phyloP scores from a whole-genome alignment of 352 stramenopile species.

The Discostella stelligera region DNA sequence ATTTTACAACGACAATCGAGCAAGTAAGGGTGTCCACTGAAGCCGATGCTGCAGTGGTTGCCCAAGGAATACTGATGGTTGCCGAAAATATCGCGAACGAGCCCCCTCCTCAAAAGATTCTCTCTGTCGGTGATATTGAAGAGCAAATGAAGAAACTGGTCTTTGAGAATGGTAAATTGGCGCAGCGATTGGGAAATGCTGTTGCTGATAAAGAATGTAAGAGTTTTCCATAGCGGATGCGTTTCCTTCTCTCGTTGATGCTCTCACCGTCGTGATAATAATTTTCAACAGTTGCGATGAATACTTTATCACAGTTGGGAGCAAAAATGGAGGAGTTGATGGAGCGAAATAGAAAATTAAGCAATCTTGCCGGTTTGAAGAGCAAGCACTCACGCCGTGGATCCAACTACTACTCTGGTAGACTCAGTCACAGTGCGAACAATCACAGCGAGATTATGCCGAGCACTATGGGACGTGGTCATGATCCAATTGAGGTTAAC shows the following conservation, averaged over 20 bases:
- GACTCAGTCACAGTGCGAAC: neutral
- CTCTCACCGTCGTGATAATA: neutral
- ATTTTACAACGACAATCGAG: neutral
- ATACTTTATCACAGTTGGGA: slow-evolving; percentile 28
- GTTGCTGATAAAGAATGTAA: slow-evolving; percentile 46
- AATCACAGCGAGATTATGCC: neutral
- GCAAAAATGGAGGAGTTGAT: slow-evolving; percentile 44
- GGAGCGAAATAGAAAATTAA: slow-evolving; percentile 36
- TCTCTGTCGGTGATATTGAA: slow-evolving; percentile 4
- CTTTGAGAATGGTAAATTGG: slow-evolving; percentile 33
- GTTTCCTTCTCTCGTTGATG: neutral
- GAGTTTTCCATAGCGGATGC: neutral
- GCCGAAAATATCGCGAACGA: neutral
- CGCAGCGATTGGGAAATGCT: slow-evolving; percentile 27
- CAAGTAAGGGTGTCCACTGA: neutral
- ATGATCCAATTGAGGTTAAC: slow-evolving; percentile 11
- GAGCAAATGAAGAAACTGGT: slow-evolving; percentile 26
- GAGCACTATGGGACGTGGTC: neutral
- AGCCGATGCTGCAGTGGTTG: slow-evolving; percentile 7
- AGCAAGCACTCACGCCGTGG: slow-evolving; percentile 12
- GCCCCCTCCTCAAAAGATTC: neutral
- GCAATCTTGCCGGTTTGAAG: slow-evolving; percentile 30
- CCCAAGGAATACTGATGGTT: slow-evolving; percentile 10
- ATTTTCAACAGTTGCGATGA: slow-evolving; percentile 15
- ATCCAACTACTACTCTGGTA: slow-evolving; percentile 6